Conservation (phyloP, 306 rosid species). For the Cucumis cinereus region DNA sequence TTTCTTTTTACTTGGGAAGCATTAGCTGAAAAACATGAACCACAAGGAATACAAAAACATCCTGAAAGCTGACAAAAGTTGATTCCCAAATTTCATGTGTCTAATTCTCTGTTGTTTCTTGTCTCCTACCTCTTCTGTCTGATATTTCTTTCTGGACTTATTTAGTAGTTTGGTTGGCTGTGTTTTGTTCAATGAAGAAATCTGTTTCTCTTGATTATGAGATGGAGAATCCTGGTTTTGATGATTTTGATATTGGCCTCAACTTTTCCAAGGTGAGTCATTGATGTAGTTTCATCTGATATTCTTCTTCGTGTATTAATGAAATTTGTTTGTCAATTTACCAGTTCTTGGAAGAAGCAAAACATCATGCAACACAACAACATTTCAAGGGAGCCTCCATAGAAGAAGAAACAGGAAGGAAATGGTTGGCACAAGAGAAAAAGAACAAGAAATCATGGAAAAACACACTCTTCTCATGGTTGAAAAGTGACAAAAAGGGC, state of each 20-base stretch:
- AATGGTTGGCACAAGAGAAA: conserved; percentile 22
- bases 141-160: not conserved
- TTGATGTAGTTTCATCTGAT: not conserved
- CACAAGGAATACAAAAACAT: conserved; percentile 1
- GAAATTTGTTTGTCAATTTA: not conserved
- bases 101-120: not conserved
- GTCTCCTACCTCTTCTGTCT: not conserved
- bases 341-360: conserved; percentile 84
- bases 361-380: conserved; percentile 26
- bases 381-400: conserved; percentile 20
- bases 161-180: not conserved
- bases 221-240: conserved; percentile 1
- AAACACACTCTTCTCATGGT: conserved; percentile 49
- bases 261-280: conserved; percentile 48
- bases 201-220: not conserved
- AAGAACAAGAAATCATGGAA: conserved; percentile 67
- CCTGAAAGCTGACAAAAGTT: not conserved
- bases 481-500: conserved; percentile 42
- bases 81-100: not conserved
- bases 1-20: not conserved
- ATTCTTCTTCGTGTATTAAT: not conserved
- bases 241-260: conserved; percentile 43
- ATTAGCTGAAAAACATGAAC: conserved; percentile 1
- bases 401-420: conserved; percentile 27
- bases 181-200: not conserved